Base-by-base conservation (phyloP, 2,329 filamentous ascomycete genomes). In the Xylariaceae sp. region DNA sequence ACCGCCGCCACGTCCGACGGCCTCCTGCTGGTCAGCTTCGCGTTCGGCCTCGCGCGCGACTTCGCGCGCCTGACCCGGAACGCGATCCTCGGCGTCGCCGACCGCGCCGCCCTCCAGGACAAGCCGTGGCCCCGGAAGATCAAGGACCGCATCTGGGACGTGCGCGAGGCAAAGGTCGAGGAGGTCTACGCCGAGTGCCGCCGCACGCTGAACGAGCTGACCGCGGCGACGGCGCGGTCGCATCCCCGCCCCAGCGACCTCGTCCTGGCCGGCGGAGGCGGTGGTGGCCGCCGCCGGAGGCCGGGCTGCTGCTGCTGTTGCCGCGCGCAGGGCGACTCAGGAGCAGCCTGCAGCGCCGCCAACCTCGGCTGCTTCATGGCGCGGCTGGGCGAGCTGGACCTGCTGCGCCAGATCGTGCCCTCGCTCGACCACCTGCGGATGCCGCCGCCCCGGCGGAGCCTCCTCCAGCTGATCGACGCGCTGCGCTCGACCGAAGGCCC, bases 301-400 rank as follows among this genome's bases (percentile, higher is more conserved):
- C 63, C 58, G 2, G 61, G 55, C 19, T 55, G 49, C 1, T 59
- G 68, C 3, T 59, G 70, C 21, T 75, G 70, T 36, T 67, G 68
- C 12, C 68, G 60, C 36, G 65, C n/a, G n/a, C n/a, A n/a, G n/a
- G n/a, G 67, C 1, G 67, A 61, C 34, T 67, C n/a, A n/a, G n/a
- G n/a, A n/a, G n/a, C 66, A 34, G 53, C 56, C 45, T 75, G 70
- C 35, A 71, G 75, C 40, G 67, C 69, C 0, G 61, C 62, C 0
- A 72, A 70, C 33, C 55, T 75, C 0, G 70, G 70, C 3, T 75
- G 68, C 68, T 45, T 72, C 21, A 68, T 74, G 63, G 55, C 71
- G n/a, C 53, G 64, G 0, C 67, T 65, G 33, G 64, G 65, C 32
- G 65, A 72, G 41, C 53, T 72, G 33, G 58, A 60, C 26, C 50